Conservation (phyloP, 2,329 filamentous ascomycete genomes). For the Sporothrix brunneoviolacea region DNA sequence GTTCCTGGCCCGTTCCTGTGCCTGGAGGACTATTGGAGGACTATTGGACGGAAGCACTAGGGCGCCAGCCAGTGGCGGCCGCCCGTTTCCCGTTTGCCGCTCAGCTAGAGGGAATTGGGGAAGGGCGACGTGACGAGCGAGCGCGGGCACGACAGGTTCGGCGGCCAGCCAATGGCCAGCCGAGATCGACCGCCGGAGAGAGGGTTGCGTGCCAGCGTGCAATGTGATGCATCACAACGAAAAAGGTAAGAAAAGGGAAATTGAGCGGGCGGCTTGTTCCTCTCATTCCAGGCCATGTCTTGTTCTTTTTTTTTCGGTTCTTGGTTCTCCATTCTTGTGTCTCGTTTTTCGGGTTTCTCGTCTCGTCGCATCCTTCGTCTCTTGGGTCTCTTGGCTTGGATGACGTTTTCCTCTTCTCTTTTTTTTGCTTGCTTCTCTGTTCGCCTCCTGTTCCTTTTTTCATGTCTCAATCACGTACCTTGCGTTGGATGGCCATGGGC, state of each 20-base stretch:
- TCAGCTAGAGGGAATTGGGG: slow-evolving; percentile 1
- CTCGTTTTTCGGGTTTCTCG: too few species aligned
- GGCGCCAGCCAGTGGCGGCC: too few species aligned
- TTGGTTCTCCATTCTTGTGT: too few species aligned
- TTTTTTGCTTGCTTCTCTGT: not conserved
- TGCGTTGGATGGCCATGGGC: slow-evolving; percentile 43
- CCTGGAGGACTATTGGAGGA: too few species aligned
- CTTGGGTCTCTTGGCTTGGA: too few species aligned
- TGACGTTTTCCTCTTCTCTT: not conserved
- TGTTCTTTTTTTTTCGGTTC: too few species aligned
- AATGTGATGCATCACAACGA: not conserved
- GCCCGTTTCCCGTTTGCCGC: slow-evolving; percentile 13
- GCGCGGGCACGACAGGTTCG: too few species aligned
- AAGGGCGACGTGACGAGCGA: slow-evolving; percentile 1
- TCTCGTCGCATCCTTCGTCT: too few species aligned
- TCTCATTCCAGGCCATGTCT: too few species aligned
- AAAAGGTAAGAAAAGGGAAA: not conserved
- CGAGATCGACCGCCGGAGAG: not conserved
- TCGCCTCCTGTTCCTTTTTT: not conserved
- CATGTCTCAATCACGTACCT: slow-evolving; percentile 31
- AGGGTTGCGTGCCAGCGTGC: not conserved
- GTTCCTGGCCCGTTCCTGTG: not conserved
- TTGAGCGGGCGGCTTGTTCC: too few species aligned
- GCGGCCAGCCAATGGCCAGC: not conserved
- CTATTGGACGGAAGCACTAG: too few species aligned